A percentile compares a stretch with the other conserved stretches of the same genome.
phyloP scores from a whole-genome alignment of 1,139 yeast species.

The Blastobotrys illinoisensis region DNA sequence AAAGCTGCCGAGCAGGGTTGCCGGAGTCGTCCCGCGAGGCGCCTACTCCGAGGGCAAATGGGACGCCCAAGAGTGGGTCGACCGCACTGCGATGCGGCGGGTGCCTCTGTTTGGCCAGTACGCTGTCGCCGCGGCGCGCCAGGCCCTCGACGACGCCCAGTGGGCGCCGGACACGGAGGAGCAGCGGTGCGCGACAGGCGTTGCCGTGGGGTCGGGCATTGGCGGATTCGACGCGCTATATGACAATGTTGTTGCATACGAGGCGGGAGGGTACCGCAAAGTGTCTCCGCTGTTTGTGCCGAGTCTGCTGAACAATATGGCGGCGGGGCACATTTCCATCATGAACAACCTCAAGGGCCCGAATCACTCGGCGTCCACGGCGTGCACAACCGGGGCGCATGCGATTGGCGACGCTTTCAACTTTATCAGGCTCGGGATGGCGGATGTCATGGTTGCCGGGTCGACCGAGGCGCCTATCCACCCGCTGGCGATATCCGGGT shows the following conservation, averaged over 20 bases:
- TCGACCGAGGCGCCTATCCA: conserved; percentile 86
- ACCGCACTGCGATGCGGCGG: conserved; percentile 41
- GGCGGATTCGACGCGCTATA: conserved; percentile 80
- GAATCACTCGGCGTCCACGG: conserved; percentile 82
- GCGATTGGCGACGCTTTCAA: conserved; percentile 90
- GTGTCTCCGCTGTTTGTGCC: conserved; percentile 88
- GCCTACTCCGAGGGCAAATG: conserved; percentile 46
- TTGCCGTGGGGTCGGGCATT: conserved; percentile 88
- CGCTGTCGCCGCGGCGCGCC: conserved; percentile 69
- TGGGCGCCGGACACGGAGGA: conserved; percentile 39
- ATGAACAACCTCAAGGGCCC: conserved; percentile 75
- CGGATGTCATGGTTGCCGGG: conserved; percentile 86
- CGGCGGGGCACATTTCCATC: conserved; percentile 86
- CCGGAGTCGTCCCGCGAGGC: conserved; percentile 67
- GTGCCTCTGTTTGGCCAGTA: conserved; percentile 72
- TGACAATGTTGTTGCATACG: conserved; percentile 50
- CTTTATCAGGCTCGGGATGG: conserved; percentile 72
- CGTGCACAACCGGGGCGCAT: conserved; percentile 95
- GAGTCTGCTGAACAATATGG: conserved; percentile 81
- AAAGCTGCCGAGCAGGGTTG: conserved; percentile 67
- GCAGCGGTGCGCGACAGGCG: conserved; percentile 47
- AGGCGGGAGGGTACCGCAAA: conserved; percentile 54
- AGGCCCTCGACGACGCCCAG: conserved; percentile 67
- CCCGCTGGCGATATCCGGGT: conserved; percentile 86
- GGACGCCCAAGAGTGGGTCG: conserved; percentile 37